Evolutionary conservation across 306 rosid species (phyloP).

Genomic region (Vicia faba): DNA sequence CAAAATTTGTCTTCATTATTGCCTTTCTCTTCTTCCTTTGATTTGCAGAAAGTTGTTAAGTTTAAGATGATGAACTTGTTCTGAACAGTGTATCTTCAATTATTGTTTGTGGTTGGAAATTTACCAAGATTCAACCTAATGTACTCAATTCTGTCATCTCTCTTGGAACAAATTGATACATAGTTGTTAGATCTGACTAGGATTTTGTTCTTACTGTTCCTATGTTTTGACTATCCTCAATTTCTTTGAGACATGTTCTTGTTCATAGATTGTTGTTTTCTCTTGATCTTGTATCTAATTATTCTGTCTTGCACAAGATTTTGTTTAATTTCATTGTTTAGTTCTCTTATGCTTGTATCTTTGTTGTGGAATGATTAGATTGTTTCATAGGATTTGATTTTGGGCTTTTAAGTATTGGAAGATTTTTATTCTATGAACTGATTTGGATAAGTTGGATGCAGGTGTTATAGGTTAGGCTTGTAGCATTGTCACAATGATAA

Average conservation of each 20-base stretch:
- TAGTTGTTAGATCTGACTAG: slow-evolving; percentile 40
- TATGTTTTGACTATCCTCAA: slow-evolving; percentile 9
- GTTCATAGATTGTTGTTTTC: neutral
- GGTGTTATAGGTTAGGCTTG: slow-evolving; percentile 39
- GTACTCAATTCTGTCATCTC: slow-evolving; percentile 33
- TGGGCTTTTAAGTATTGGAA: slow-evolving; percentile 10
- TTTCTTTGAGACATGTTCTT: slow-evolving; percentile 2
- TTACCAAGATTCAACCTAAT: slow-evolving; percentile 28
- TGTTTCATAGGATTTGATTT: slow-evolving; percentile 9
- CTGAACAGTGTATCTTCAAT: slow-evolving; percentile 27
- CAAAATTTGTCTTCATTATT: slow-evolving; percentile 15
- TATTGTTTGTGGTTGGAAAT: slow-evolving; percentile 25
- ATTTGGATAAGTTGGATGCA: slow-evolving; percentile 42
- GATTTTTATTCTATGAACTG: slow-evolving; percentile 19
- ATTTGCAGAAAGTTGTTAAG: slow-evolving; percentile 16
- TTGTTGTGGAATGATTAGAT: neutral
- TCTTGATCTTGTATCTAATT: slow-evolving; percentile 34
- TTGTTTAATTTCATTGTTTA: slow-evolving; percentile 8
- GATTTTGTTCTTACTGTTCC: slow-evolving; percentile 4
- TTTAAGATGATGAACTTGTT: slow-evolving; percentile 38
- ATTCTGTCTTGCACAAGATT: slow-evolving; percentile 15
- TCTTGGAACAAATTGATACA: slow-evolving; percentile 8
- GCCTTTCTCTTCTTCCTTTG: neutral
- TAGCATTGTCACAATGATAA: slow-evolving; percentile 69
- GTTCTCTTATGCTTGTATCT: slow-evolving; percentile 7